Base-by-base conservation (phyloP, 192 early-diverging fungal genomes). In the Spinellus fusiger region DNA sequence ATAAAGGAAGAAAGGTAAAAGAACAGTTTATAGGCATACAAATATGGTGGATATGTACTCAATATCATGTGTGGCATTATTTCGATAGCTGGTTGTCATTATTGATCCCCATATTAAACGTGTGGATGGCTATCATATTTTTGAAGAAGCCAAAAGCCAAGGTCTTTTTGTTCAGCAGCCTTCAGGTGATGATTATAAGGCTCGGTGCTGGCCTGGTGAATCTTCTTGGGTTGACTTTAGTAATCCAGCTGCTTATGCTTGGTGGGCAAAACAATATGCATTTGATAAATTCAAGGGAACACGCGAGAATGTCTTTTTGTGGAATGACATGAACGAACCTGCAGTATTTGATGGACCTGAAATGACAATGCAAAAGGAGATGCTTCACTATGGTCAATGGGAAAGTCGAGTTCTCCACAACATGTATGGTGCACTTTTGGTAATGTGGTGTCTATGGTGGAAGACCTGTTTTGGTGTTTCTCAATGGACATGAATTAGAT, bases 251-350 rank as follows among this genome's bases (percentile, higher is more conserved):
- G 89, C 92, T 2, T 75, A 84, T 5, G 65, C 80, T 31, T 98
- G 89, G 88, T 95, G 92, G 87, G 73, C 84, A 25, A 73, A 79
- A 18, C 77, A 86, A 65, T 99, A 94, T 69, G 56, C 72, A 9
- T 86, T 88, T 69, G 79, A 84, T 64, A 77, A 88, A 49, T 99
- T 95, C 75, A 73, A 87, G 59, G 92, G 90, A 26, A 91, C 91
- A 8, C 91, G 93, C 10, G 74, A 79, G 18, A 68, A 68, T 38
- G 79, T 98, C 18, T 93, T 89, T 73, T 87, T 93, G 2, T 99
- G 97, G 97, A 98, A 97, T 73, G 97, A 99, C 64, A 99, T 99
- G 97, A 99, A 99, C 70, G 97, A 99, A 76, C 95, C 94, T 0
- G 87, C 90, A 5, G 89, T 99, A 4, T 99, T 99, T 68, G 96